Percentiles rank a stretch among this genome's conserved stretches.
Evolutionary conservation across 305 asterid genomes (phyloP).

Genomic region (Fraxinus floribunda): DNA sequence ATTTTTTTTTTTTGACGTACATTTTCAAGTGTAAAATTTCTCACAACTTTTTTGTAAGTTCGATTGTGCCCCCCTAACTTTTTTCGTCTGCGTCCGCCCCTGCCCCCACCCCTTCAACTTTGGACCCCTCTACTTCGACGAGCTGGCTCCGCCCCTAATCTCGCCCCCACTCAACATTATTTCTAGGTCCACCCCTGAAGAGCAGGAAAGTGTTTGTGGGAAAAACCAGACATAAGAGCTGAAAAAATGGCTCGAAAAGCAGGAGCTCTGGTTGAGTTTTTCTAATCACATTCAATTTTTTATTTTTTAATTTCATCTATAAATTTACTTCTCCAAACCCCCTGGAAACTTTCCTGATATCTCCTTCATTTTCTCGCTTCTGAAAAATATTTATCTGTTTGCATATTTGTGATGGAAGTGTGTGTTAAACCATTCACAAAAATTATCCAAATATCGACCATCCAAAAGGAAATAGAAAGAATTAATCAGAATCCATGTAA

Average conservation of each 20-base stretch:
- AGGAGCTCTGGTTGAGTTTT: constrained; percentile 86
- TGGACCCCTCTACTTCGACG: too few species aligned
- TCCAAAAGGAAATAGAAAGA: neutral
- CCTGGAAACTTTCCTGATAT: neutral
- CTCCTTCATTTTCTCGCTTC: neutral
- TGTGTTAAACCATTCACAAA: neutral
- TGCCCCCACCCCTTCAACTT: too few species aligned
- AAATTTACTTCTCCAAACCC: neutral
- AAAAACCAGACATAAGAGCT: constrained; percentile 95
- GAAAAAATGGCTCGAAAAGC: constrained; percentile 99
- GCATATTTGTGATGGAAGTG: neutral
- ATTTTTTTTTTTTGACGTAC: too few species aligned
- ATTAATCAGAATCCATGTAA: neutral
- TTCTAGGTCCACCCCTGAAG: too few species aligned
- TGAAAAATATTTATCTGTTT: neutral
- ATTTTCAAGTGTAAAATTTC: too few species aligned
- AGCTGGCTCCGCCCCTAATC: too few species aligned
- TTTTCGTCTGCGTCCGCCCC: too few species aligned
- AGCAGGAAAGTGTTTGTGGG: constrained; percentile 83
- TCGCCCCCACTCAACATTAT: too few species aligned
- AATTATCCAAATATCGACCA: neutral
- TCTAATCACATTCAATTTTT: constrained; percentile 6
- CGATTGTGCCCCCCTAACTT: too few species aligned
- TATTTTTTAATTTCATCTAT: constrained; percentile 11
- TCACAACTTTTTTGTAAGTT: too few species aligned